phyloP scores from a whole-genome alignment of 1,284 basidiomycete genomes.

The Pseudozyma thailandica region DNA sequence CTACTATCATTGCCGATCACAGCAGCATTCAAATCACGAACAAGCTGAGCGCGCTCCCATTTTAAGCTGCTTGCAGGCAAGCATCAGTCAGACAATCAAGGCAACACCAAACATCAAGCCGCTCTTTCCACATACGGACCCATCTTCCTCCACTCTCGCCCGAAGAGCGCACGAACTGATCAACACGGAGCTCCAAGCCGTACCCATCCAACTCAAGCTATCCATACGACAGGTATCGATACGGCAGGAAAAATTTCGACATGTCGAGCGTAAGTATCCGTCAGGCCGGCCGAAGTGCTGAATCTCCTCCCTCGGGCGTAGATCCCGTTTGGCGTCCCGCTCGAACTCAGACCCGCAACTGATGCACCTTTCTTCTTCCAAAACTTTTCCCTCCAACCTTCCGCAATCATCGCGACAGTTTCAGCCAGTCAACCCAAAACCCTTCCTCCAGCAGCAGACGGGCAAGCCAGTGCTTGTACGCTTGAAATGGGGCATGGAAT shows the following conservation, averaged over 20 bases:
- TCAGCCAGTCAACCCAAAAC: conserved; percentile 96
- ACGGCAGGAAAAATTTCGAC: neutral
- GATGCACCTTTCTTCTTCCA: neutral
- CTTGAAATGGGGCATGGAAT: conserved; percentile 99
- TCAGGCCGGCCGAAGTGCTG: neutral
- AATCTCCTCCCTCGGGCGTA: neutral
- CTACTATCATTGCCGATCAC: too few species aligned
- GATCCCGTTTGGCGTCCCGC: neutral
- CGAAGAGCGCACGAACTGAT: too few species aligned
- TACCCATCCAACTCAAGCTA: neutral
- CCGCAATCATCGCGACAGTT: conserved; percentile 71
- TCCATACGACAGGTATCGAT: neutral
- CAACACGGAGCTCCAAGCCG: too few species aligned
- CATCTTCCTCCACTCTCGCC: too few species aligned
- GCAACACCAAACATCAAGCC: too few species aligned
- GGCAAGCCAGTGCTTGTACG: conserved; percentile 94
- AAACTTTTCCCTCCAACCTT: neutral
- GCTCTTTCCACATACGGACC: too few species aligned
- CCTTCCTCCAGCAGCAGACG: conserved; percentile 96
- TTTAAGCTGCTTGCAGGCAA: too few species aligned
- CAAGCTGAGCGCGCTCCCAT: too few species aligned
- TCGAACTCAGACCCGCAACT: too few species aligned
- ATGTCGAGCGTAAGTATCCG: conserved; percentile 32
- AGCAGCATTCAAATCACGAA: too few species aligned
- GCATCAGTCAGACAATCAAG: too few species aligned